These are phyloP conservation scores for Podila minutissima DNA, from an alignment of 192 early-diverging fungal genomes.

Conservation along the genomic window DNA sequence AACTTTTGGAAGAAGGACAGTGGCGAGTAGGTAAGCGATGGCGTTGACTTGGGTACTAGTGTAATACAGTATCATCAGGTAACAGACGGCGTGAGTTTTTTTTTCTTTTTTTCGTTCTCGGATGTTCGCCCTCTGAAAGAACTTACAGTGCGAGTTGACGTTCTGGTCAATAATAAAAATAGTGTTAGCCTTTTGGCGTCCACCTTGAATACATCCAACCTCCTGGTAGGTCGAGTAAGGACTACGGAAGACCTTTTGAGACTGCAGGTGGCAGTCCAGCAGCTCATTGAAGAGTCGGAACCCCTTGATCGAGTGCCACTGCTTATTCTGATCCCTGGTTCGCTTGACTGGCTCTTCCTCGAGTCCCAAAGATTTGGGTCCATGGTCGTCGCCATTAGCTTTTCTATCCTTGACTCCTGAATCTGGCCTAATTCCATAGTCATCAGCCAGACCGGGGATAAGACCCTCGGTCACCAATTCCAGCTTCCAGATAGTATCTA, in stretches of 20 bases:
- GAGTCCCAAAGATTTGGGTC: background rate
- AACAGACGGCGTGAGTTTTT: too few relatives aligned
- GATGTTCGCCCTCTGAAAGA: too few relatives aligned
- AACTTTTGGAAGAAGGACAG: constrained; percentile 88
- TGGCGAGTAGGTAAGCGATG: constrained; percentile 63
- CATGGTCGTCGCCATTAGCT: background rate
- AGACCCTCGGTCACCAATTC: constrained; percentile 28
- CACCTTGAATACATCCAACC: constrained; percentile 37
- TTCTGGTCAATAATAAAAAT: constrained; percentile 47
- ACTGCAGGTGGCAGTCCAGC: constrained; percentile 39
- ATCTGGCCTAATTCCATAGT: constrained; percentile 9
- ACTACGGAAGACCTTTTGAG: constrained; percentile 31
- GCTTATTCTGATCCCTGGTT: constrained; percentile 16
- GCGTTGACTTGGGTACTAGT: constrained; percentile 59
- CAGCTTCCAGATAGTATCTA: constrained; percentile 37
- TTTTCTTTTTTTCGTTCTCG: too few relatives aligned
- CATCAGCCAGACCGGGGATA: constrained; percentile 31
- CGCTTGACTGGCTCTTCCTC: background rate
- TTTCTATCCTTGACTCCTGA: background rate
- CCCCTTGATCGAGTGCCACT: constrained; percentile 51
- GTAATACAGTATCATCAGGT: too few relatives aligned
- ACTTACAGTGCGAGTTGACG: constrained; percentile 36
- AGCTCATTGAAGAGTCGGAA: constrained; percentile 40
- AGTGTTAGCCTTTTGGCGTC: constrained; percentile 36
- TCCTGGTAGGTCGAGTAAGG: constrained; percentile 47